Conservation (phyloP, 2,329 filamentous ascomycete genomes). For the Stromatinia cepivora region DNA sequence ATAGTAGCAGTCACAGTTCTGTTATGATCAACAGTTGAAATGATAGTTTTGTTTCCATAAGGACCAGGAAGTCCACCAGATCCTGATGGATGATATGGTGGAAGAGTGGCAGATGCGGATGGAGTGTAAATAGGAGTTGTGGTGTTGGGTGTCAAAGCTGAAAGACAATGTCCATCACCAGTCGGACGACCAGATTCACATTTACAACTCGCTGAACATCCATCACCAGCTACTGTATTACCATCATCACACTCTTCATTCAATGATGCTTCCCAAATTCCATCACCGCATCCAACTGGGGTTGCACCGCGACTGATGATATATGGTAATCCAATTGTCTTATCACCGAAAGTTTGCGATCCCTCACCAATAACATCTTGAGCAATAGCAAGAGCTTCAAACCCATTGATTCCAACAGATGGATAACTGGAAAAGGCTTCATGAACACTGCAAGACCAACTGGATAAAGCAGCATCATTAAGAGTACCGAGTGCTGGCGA, state of each 20-base stretch:
- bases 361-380: constrained; percentile 42
- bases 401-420: constrained; percentile 41
- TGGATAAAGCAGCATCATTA: constrained; percentile 43
- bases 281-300: constrained; percentile 46
- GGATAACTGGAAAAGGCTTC: constrained; percentile 46
- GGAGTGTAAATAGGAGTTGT: constrained; percentile 20
- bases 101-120: constrained; percentile 18
- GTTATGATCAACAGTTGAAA: constrained; percentile 22
- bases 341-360: constrained; percentile 43
- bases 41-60: constrained; percentile 25
- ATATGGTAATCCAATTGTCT: constrained; percentile 45
- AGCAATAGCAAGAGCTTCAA: constrained; percentile 46
- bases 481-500: constrained; percentile 41
- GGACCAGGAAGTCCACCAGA: constrained; percentile 9
- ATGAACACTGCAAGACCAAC: constrained; percentile 48
- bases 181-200: constrained; percentile 40
- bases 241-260: constrained; percentile 48
- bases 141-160: constrained; percentile 21
- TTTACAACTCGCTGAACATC: constrained; percentile 45
- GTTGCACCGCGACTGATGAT: constrained; percentile 47
- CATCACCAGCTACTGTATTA: constrained; percentile 42
- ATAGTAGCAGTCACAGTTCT: constrained; percentile 17
- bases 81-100: constrained; percentile 13
- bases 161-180: constrained; percentile 35
- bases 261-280: constrained; percentile 40